These are phyloP conservation scores for Tubosaeta sp. DNA, from an alignment of 768 basidiomycete genomes.

Conservation along the genomic window DNA sequence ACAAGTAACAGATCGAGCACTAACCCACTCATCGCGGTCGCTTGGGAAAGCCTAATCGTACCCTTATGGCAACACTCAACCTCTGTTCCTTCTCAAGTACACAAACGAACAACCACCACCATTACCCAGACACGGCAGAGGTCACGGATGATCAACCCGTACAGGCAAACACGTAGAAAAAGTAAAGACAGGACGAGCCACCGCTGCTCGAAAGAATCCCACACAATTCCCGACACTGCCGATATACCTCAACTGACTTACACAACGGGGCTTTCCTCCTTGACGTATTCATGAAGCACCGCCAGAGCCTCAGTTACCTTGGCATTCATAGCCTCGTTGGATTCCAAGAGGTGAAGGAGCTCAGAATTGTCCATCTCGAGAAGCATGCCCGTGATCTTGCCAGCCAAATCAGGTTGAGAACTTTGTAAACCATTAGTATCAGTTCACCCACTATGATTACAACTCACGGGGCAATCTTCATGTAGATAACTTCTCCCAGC, in stretches of 20 bases:
- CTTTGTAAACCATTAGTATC: slow-evolving; percentile 34
- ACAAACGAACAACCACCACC: slow-evolving; percentile 49
- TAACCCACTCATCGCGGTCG: background rate
- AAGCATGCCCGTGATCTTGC: slow-evolving; percentile 98
- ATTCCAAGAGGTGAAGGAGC: slow-evolving; percentile 83
- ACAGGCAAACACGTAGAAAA: slow-evolving; percentile 36
- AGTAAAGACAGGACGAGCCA: slow-evolving; percentile 46
- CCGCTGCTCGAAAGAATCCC: slow-evolving; percentile 35
- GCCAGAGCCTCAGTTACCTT: slow-evolving; percentile 91
- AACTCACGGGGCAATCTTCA: slow-evolving; percentile 77
- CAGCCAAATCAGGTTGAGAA: slow-evolving; percentile 87
- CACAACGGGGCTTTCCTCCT: slow-evolving; percentile 29
- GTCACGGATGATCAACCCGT: slow-evolving; percentile 34
- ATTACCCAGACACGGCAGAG: slow-evolving; percentile 34
- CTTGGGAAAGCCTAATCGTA: too few relatives aligned
- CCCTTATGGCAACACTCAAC: slow-evolving; percentile 37
- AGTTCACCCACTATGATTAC: background rate
- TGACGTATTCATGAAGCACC: slow-evolving; percentile 83
- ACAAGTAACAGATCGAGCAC: slow-evolving; percentile 50
- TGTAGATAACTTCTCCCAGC: slow-evolving; percentile 94
- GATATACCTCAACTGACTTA: slow-evolving; percentile 1
- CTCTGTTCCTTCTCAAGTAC: slow-evolving; percentile 52
- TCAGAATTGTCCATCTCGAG: slow-evolving; percentile 98
- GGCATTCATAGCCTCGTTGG: slow-evolving; percentile 72
- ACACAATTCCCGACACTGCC: slow-evolving; percentile 9